Evolutionary conservation across 345 rosid species (phyloP), one percentile per base, ranked within the genome.

Genomic region (Lumnitzera littorea): DNA sequence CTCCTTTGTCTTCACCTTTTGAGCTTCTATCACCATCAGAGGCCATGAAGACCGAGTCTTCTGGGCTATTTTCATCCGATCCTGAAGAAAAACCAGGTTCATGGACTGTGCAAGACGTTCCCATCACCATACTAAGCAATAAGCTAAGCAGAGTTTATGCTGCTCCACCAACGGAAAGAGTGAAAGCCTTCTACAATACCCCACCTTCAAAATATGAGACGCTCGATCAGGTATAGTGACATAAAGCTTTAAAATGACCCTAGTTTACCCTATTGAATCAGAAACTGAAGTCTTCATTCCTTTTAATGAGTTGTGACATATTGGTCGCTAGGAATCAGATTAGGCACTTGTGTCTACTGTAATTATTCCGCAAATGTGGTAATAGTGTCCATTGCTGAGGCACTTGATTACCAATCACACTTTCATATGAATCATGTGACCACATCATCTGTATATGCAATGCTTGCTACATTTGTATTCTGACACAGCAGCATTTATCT

Each of bases 161-260:
- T 55, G 95, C 84, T 72, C 92, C 78, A 23, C 96, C 92, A 0
- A 61, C 78, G 41, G 94, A 91, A 66, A 89, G 98, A 70, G 62
- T 76, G 50, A 89, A 87, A 67, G 62, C 80, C 3, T 55, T 87
- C 59, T 87, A 83, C 62, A 74, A 78, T 68, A 91, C 89, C 24
- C 71, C 88, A 3, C 95, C 98, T 55, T 78, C 92, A 41, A 91
- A 89, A 73, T 91, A 72, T 61, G 98, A 91, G 77, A 74, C 92
- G n/a, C 69, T 85, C 24, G 98, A 91, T 78, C 96, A 91, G 95
- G 98, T 90, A 82, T 24, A 15, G 12, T 11, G 17, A 15, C 23
- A 16, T 50, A 10, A 27, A 27, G 31, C 31, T 27, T 27, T 27
- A 27, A 27, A 27, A 5, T 5, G 3, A 27, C 31, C 31, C 31